phyloP scores from a whole-genome alignment of 169 alveolate species.

The Neospora caninum region DNA sequence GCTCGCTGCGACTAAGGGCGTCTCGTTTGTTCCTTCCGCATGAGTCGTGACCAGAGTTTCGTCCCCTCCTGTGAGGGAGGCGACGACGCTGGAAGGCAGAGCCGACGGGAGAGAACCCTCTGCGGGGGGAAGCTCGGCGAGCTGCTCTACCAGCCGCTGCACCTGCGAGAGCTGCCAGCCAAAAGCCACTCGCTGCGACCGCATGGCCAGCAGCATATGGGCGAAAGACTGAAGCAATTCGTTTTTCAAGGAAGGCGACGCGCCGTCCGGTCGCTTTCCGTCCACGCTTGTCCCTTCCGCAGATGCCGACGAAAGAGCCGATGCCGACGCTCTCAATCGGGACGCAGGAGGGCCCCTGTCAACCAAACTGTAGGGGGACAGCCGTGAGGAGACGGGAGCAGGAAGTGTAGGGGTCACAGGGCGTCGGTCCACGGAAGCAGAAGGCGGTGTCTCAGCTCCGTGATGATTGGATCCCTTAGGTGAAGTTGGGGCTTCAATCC shows the following conservation, averaged over 20 bases:
- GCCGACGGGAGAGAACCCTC: too few relatives aligned
- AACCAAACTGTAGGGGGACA: too few relatives aligned
- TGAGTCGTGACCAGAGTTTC: too few relatives aligned
- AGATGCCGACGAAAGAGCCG: neutral
- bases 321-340: neutral
- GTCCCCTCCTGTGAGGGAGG: too few relatives aligned
- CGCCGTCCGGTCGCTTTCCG: neutral
- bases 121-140: neutral
- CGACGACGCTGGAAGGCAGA: too few relatives aligned
- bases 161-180: slow-evolving; percentile 36
- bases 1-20: too few relatives aligned
- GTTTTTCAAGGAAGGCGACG: neutral
- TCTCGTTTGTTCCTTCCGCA: too few relatives aligned
- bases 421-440: neutral
- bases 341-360: neutral
- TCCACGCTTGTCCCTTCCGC: neutral
- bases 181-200: slow-evolving; percentile 18
- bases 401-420: neutral
- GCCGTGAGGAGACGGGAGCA: too few relatives aligned
- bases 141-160: slow-evolving; percentile 11
- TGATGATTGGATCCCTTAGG: neutral
- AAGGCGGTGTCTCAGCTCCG: neutral
- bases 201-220: slow-evolving; percentile 37
- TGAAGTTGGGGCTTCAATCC: neutral
- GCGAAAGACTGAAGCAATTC: slow-evolving; percentile 25